Evolutionary conservation across 257 asterid genomes (phyloP), one percentile per base, ranked within the genome.

Genomic region (Verbascum thapsus): DNA sequence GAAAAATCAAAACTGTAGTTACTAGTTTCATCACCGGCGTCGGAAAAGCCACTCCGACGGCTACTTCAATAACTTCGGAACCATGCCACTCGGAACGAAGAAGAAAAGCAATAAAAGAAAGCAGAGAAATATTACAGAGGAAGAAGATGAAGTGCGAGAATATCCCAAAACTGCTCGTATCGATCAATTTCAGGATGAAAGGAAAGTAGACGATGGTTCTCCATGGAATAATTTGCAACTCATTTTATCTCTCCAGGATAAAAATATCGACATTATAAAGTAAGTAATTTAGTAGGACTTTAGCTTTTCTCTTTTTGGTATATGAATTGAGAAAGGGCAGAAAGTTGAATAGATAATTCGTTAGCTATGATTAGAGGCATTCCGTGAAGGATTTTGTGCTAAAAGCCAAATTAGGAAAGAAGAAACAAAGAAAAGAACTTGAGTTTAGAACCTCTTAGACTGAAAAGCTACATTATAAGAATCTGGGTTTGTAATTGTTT

Each of bases 161-260:
- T 39, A 64, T 51, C 63, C 76, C 12, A 86, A 84, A 71, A 50
- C 53, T 49, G 65, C 74, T 63, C 82, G 82, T 22, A 40, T 53
- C 19, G 75, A 74, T 39, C 45, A 67, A 15, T 53, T 72, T 52
- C 45, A 47, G 32, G 55, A 53, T 10, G 81, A 68, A 64, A 55
- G 23, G 53, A 23, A 60, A 50, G 62, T 65, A 7, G 78, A 75
- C 38, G 77, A 69, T 13, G 20, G 55, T 13, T 74, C 77, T 3
- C 80, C 94, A 15, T 88, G 98, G 98, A 79, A 68, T 67, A 86
- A 86, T 73, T 74, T 91, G 58, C 73, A 84, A 68, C 54, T 91
- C 61, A 67, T 91, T 66, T 63, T 83, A 18, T 77, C 75, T 4
- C 76, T 91, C 11, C 88, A 83, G 80, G 83, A 86, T 61, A 81